phyloP scores from a whole-genome alignment of 2,329 filamentous ascomycete species.

The Ophiostoma tasmaniense region DNA sequence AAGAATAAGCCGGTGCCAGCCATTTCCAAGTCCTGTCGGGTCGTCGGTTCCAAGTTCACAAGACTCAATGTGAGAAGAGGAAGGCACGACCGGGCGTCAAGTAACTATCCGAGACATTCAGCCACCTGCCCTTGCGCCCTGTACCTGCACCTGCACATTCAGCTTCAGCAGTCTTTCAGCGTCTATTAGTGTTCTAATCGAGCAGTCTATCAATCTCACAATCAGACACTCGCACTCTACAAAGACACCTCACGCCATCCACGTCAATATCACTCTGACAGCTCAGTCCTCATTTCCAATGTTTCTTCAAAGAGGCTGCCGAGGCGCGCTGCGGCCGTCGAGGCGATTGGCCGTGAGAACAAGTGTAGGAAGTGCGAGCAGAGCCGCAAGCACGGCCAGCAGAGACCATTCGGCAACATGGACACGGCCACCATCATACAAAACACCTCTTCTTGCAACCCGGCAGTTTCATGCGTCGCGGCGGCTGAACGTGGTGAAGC shows the following conservation, averaged over 20 bases:
- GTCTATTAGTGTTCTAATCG: neutral
- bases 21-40: neutral
- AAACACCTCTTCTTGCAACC: neutral
- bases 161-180: no score
- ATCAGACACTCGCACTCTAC: neutral
- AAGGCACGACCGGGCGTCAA: neutral
- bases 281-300: slow-evolving; percentile 29
- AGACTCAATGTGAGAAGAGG: neutral
- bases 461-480: slow-evolving; percentile 46
- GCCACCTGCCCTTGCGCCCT: neutral
- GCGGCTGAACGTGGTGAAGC: slow-evolving; percentile 55
- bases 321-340: slow-evolving; percentile 35
- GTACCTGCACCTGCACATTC: neutral
- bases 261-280: neutral
- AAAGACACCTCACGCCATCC: neutral
- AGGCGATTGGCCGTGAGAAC: slow-evolving; percentile 14
- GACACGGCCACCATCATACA: neutral
- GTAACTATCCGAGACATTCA: neutral
- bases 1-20: slow-evolving; percentile 19
- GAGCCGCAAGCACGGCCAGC: neutral
- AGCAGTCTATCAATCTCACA: neutral
- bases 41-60: no score
- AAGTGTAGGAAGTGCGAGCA: neutral
- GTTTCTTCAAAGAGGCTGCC: slow-evolving; percentile 47
- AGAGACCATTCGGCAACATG: neutral